Evolutionary conservation across 106 monocot genomes (phyloP), one percentile per base, ranked within the genome.

Genomic region (Allium cepa): DNA sequence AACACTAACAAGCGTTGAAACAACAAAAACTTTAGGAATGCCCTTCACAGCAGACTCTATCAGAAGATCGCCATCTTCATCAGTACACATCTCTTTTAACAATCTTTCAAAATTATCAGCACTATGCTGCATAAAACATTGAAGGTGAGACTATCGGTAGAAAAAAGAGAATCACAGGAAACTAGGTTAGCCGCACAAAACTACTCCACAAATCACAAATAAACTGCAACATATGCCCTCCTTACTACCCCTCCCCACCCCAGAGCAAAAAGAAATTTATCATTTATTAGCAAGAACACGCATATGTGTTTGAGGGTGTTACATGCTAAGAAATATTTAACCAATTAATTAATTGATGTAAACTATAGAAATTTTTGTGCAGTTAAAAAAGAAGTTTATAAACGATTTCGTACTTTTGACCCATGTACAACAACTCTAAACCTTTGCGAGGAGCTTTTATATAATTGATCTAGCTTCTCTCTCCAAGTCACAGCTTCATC

Each of bases 351-450:
- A 10, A 71, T 4, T 58, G 67, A 73, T 15, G 26, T 55, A 10
- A 28, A 72, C 26, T 3, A 51, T n/a, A 64, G 60, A 9, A 17
- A 69, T 51, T 52, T 11, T 53, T 17, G 10, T 15, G 36, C 36
- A 36, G 36, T 36, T 36, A 36, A 36, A 0, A 36, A 36, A 4
- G 1, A 36, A 36, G 36, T 3, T 2, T 36, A 36, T 36, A 36
- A 9, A 7, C 7, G 50, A 12, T 70, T 73, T 27, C 67, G 56
- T 90, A 99, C 97, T 77, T 99, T 99, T 36, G 97, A 99, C 13
- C 97, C 97, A 79, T 99, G 97, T 47, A 99, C 97, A 75, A 99
- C 92, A 50, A 99, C 93, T 75, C 97, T 77, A 76, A 99, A 93
- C 67, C 87, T 99, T 76, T 99, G 97, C 53, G 97, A 99, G 69